A percentile compares a stretch with the other conserved stretches of the same genome.
Evolutionary conservation across 1,284 basidiomycete genomes (phyloP).

Genomic region (Baeospora myosura): DNA sequence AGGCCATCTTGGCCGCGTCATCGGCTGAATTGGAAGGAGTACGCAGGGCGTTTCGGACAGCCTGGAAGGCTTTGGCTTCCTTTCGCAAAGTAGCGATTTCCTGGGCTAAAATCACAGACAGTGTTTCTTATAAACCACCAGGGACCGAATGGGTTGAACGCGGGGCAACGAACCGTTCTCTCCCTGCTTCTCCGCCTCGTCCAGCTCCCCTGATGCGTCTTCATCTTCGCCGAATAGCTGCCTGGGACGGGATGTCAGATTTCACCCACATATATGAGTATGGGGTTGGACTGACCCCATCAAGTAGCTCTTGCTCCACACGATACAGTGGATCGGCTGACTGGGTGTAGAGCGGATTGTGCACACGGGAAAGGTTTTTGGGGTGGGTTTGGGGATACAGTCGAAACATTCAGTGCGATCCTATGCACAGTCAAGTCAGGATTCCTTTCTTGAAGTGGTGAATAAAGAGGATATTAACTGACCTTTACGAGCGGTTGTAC

Average conservation of each 20-base stretch:
- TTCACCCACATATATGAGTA: not conserved
- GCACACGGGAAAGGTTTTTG: slow-evolving; percentile 95
- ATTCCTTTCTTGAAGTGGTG: not conserved
- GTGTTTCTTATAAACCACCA: slow-evolving; percentile 5
- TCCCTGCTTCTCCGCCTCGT: slow-evolving; percentile 80
- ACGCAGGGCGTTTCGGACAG: slow-evolving; percentile 63
- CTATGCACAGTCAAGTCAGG: slow-evolving; percentile 28
- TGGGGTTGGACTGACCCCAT: slow-evolving; percentile 62
- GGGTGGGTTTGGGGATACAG: slow-evolving; percentile 82
- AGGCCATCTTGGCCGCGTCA: slow-evolving; percentile 66
- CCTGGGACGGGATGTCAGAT: slow-evolving; percentile 32
- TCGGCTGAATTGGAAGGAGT: slow-evolving; percentile 29
- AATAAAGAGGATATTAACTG: no score
- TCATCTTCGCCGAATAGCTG: slow-evolving; percentile 93
- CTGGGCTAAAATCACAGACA: slow-evolving; percentile 45
- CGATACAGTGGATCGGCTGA: slow-evolving; percentile 97
- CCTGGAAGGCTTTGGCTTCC: slow-evolving; percentile 84
- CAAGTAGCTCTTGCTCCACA: slow-evolving; percentile 99
- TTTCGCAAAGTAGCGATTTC: slow-evolving; percentile 88
- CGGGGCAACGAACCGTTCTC: slow-evolving; percentile 69
- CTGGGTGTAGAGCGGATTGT: slow-evolving; percentile 97
- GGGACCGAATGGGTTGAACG: not conserved
- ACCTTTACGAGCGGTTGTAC: slow-evolving; percentile 75
- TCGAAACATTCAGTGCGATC: slow-evolving; percentile 88
- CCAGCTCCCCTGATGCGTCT: slow-evolving; percentile 69